Evolutionary conservation across 441 rosid genomes (phyloP).

Genomic region (Jatropha multifida): DNA sequence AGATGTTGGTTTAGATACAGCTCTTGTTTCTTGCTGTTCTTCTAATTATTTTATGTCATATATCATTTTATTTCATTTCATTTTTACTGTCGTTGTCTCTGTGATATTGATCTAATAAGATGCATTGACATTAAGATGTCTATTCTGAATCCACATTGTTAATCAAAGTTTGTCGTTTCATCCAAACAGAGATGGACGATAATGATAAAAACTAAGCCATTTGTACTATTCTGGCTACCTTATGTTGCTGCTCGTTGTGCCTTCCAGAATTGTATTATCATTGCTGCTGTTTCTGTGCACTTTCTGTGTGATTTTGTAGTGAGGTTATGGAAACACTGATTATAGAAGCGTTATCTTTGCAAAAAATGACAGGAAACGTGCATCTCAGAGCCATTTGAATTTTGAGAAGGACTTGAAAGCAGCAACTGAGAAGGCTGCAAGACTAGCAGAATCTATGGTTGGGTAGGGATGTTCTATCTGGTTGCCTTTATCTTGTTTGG

Average conservation of each 20-base stretch:
- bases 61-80: constrained; percentile 3
- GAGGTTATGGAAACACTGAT: constrained; percentile 5
- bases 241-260: neutral
- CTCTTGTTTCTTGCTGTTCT: neutral
- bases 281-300: neutral
- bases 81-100: neutral
- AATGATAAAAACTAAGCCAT: neutral
- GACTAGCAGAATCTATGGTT: constrained; percentile 57
- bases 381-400: constrained; percentile 46
- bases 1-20: neutral
- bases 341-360: constrained; percentile 5
- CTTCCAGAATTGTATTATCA: neutral
- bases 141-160: neutral
- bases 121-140: neutral
- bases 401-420: constrained; percentile 42
- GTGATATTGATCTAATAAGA: neutral
- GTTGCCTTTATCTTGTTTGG: neutral
- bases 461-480: constrained; percentile 42
- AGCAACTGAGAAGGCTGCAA: constrained; percentile 56
- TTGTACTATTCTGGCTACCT: neutral
- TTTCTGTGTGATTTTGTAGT: neutral
- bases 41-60: neutral
- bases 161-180: neutral
- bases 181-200: neutral
- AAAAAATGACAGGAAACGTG: constrained; percentile 55